Evolutionary conservation across 352 stramenopile species (phyloP).

Genomic region (Thalassiosira gravida): DNA sequence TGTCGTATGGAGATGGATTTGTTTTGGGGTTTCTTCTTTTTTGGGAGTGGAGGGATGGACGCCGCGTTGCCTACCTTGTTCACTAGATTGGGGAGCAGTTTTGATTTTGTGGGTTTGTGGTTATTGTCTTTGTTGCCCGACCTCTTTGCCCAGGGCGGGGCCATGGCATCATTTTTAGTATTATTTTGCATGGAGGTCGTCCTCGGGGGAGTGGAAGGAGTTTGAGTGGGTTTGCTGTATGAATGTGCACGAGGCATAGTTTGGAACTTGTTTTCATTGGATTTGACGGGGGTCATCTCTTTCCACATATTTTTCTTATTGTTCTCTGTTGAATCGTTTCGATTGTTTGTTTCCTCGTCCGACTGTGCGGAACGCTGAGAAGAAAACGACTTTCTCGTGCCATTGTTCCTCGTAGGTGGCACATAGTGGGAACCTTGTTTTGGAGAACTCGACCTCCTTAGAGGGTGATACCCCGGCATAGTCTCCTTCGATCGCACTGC

Average conservation of each 20-base stretch:
- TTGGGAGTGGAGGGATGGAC: background rate
- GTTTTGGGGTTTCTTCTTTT: slow-evolving; percentile 10
- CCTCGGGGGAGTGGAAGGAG: too few species aligned
- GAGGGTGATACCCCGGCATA: background rate
- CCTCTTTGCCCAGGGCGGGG: slow-evolving; percentile 1
- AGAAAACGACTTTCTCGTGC: background rate
- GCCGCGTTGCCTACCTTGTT: slow-evolving; percentile 1
- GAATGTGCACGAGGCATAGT: slow-evolving; percentile 9
- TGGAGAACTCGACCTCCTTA: background rate
- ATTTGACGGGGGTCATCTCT: slow-evolving; percentile 8
- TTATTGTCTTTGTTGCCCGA: background rate
- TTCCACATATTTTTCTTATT: slow-evolving; percentile 25
- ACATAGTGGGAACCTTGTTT: background rate
- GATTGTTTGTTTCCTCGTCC: background rate
- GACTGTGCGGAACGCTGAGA: background rate
- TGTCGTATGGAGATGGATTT: slow-evolving; percentile 20
- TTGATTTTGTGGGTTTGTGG: slow-evolving; percentile 8
- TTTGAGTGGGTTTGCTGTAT: slow-evolving; percentile 20
- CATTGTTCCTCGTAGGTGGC: background rate
- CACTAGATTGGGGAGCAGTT: slow-evolving; percentile 16
- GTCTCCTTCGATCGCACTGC: slow-evolving; percentile 7
- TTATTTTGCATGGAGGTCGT: background rate
- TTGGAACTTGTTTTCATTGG: slow-evolving; percentile 14
- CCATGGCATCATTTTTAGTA: slow-evolving; percentile 1
- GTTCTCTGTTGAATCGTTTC: background rate